Evolutionary conservation across 495 filamentous ascomycete species (phyloP), one percentile per base, ranked within the genome.

Genomic region (Pyrenula aspistea): DNA sequence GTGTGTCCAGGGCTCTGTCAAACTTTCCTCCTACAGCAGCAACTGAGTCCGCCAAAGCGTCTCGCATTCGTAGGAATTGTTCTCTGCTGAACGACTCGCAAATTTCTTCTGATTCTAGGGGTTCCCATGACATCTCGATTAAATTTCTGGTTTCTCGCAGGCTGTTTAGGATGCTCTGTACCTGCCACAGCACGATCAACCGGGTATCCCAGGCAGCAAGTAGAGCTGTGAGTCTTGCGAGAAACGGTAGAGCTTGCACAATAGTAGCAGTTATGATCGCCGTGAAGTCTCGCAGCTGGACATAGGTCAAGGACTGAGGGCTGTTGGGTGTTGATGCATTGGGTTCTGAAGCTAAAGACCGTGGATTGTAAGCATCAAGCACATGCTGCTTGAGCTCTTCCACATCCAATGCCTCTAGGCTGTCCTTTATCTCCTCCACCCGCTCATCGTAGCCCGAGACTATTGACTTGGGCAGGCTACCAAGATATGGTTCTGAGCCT

Each of bases 301-400:
- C 65, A 76, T 81, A 67, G 66, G 71, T 66, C 70, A 78, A 78
- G 51, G 74, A 71, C 57, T 80, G 76, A 56, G 75, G 82, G 66
- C 72, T 65, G 67, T 80, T 73, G 76, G 62, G 68, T 62, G 56
- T 69, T 69, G 61, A 74, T 79, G 66, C 81, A 15, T 73, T 65
- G 71, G 70, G 22, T 77, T 42, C 80, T 42, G 75, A 74, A 54
- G 77, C 77, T 56, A 77, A 75, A 58, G 80, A 82, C 50, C 74
- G 71, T 58, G 69, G 73, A 66, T 84, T 80, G 73, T 93, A 85
- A 57, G 84, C 86, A 74, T 86, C 83, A 56, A 95, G 73, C 60
- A 97, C 88, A 67, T 91, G 89, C 52, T 77, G 80, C 72, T 96
- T 96, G 62, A 97, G 82, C 61, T 94, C 91, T 59, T 96, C 91